Evolutionary conservation across 345 rosid species (phyloP).

Genomic region (Leavenworthia alabamica): DNA sequence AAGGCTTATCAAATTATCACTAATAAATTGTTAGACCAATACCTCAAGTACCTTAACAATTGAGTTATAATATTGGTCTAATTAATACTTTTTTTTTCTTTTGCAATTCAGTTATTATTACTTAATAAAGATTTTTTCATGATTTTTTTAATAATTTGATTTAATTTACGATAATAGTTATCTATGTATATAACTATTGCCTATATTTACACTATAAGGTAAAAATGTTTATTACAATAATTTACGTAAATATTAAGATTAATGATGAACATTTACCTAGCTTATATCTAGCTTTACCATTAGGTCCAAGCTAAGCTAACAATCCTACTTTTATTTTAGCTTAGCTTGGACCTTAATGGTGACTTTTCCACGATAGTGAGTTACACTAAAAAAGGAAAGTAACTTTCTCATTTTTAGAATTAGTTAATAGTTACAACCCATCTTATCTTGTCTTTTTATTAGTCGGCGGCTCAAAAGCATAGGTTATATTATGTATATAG

Average conservation of each 20-base stretch:
- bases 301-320: too few species aligned
- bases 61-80: background rate
- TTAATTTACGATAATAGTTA: background rate
- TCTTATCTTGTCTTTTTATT: background rate
- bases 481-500: background rate
- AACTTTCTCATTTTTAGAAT: background rate
- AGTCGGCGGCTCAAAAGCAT: constrained; percentile 11
- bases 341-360: background rate
- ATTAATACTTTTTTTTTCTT: background rate
- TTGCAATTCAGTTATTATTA: background rate
- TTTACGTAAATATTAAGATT: background rate
- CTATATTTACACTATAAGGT: background rate
- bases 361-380: background rate
- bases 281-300: too few species aligned
- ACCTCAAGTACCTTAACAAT: constrained; percentile 5
- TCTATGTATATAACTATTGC: background rate
- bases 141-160: background rate
- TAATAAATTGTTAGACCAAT: constrained; percentile 6
- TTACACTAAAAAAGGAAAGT: background rate
- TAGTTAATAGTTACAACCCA: background rate
- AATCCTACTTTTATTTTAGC: too few species aligned
- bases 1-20: constrained; percentile 16
- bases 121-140: background rate
- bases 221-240: background rate
- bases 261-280: too few species aligned